Evolutionary conservation across 768 basidiomycete species (phyloP).

Genomic region (Termitomyces sp.): DNA sequence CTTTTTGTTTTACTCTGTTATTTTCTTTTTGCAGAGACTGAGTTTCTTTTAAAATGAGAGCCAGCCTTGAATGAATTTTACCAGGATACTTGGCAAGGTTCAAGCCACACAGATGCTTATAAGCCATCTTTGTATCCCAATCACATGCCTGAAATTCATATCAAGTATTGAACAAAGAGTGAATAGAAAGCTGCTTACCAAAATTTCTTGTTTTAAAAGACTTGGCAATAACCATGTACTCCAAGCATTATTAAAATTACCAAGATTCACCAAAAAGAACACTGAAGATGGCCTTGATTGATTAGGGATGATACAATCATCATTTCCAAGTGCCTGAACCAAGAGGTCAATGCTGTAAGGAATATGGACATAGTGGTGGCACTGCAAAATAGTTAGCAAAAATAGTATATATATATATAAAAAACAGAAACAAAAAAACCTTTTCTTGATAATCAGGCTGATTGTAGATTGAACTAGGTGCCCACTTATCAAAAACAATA

Average conservation of each 20-base stretch:
- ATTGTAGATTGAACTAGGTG: too few species aligned
- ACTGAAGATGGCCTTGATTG: neutral
- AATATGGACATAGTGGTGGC: too few species aligned
- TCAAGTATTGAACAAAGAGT: too few species aligned
- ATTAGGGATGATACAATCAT: conserved; percentile 1
- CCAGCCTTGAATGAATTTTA: neutral
- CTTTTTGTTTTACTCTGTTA: neutral
- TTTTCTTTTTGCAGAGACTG: neutral
- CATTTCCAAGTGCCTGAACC: too few species aligned
- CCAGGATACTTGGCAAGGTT: neutral
- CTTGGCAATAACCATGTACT: too few species aligned
- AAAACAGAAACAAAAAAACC: too few species aligned
- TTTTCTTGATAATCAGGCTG: too few species aligned
- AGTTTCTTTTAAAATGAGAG: neutral
- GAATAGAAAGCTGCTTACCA: neutral
- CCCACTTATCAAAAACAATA: too few species aligned
- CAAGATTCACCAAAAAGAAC: neutral
- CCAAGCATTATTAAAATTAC: neutral
- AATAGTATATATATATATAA: too few species aligned
- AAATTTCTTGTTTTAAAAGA: neutral
- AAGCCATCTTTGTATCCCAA: neutral
- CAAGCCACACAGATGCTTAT: neutral
- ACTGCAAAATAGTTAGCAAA: too few species aligned
- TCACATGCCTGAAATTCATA: neutral
- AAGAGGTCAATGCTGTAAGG: too few species aligned